Percentiles rank a stretch among this genome's conserved stretches.
These are phyloP conservation scores for Phytophthora fragariaefolia DNA, from an alignment of 352 stramenopile species.

Conservation along the genomic window DNA sequence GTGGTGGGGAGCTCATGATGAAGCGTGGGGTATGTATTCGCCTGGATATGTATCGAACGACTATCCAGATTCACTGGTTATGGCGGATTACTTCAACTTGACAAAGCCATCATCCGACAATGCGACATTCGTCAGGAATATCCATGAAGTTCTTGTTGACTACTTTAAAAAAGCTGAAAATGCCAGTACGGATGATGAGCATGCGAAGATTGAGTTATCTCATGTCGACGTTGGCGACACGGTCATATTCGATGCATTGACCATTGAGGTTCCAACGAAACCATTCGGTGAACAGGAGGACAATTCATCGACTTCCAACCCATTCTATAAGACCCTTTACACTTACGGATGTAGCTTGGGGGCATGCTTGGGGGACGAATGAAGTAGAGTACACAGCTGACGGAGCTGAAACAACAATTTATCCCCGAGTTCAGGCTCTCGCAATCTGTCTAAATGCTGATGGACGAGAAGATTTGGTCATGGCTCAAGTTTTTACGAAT, in stretches of 20 bases:
- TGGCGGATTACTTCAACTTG: constrained; percentile 12
- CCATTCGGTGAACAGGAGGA: background rate
- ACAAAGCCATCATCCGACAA: background rate
- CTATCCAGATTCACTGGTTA: background rate
- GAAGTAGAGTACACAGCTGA: too few relatives aligned
- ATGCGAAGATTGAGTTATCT: constrained; percentile 19
- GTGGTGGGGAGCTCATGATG: constrained; percentile 3
- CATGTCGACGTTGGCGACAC: constrained; percentile 6
- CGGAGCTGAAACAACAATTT: constrained; percentile 8
- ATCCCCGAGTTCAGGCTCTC: constrained; percentile 23
- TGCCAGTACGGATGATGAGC: background rate
- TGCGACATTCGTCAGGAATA: background rate
- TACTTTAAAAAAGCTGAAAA: constrained; percentile 5
- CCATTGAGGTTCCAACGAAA: constrained; percentile 13
- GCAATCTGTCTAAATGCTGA: constrained; percentile 16
- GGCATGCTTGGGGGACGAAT: too few relatives aligned
- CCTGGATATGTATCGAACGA: background rate
- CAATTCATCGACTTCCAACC: constrained; percentile 6
- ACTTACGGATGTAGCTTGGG: background rate
- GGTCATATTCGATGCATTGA: constrained; percentile 16
- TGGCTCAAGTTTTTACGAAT: background rate
- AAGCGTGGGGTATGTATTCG: constrained; percentile 1
- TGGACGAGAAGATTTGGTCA: background rate
- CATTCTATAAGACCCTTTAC: background rate
- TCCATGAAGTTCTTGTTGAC: background rate